Base-by-base conservation (phyloP, 768 basidiomycete species). In the Trametes villosa region DNA sequence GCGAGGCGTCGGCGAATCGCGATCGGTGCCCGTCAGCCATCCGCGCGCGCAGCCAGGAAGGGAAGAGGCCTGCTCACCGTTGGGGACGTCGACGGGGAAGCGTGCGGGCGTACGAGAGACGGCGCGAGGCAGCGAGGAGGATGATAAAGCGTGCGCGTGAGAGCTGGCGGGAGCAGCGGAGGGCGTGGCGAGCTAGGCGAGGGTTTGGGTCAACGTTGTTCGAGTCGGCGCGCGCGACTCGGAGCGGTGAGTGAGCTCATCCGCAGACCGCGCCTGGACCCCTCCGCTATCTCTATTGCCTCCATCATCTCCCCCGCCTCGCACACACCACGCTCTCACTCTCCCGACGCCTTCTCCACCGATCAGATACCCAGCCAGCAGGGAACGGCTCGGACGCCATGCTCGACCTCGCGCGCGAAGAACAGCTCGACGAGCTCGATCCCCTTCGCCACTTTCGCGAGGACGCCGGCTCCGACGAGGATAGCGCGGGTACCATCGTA, bases 401-500 rank as follows among this genome's bases (percentile, higher is more conserved):
- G 63, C 63, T 71, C 53, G 73, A 79, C 36, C 74, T 87, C 26
- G 78, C 78, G 24, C 74, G 77, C 53, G 82, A 87, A 55, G 86
- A 88, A 66, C 67, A 70, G 22, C 80, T 86, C 45, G 86, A 87
- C 68, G 62, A 67, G n/a, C 71, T 76, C 31, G 82, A 87, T 65
- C 87, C 86, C 49, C 79, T 89, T 54, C 79, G 85, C 41, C 87
- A 88, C 71, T 76, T 87, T 66, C 82, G 80, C 74, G 70, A 75
- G 13, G 75, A 78, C 38, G 66, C 72, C 33, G 50, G 50, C 64
- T 70, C 75, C 29, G 71, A 69, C 52, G 66, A 75, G 47, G 55
- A 67, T 20, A 70, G 68, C 38, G 59, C 67, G 49, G 54, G 65
- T 18, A 73, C 67, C 52, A 41, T 86, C 48, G 74, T 87, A 31